phyloP scores from a whole-genome alignment of 352 stramenopile genomes.

The Peronospora tabacina region DNA sequence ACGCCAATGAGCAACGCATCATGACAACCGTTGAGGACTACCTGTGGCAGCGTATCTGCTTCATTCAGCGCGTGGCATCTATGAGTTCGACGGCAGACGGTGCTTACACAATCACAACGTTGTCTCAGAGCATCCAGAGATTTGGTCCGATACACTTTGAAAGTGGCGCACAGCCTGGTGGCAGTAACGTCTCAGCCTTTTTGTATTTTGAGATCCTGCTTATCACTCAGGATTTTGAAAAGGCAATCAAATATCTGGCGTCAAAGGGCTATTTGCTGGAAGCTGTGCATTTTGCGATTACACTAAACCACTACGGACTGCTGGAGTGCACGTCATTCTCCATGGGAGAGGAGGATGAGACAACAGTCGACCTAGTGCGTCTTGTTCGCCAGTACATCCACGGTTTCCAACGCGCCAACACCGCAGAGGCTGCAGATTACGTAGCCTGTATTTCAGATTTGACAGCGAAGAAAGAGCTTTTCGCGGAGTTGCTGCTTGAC shows the following conservation, averaged over 20 bases:
- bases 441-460: conserved; percentile 61
- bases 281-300: conserved; percentile 72
- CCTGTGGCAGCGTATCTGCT: conserved; percentile 78
- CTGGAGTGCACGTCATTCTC: conserved; percentile 50
- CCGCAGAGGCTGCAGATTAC: conserved; percentile 74
- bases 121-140: conserved; percentile 68
- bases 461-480: conserved; percentile 56
- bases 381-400: conserved; percentile 83
- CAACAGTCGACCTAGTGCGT: conserved; percentile 53
- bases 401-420: conserved; percentile 69
- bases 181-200: conserved; percentile 46
- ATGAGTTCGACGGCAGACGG: conserved; percentile 39
- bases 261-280: conserved; percentile 71
- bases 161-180: conserved; percentile 29
- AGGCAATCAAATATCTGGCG: conserved; percentile 72
- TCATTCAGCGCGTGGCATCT: conserved; percentile 46
- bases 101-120: conserved; percentile 49
- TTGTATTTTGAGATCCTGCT: conserved; percentile 79
- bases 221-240: conserved; percentile 72
- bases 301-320: conserved; percentile 73
- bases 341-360: conserved; percentile 55
- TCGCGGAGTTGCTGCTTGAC: conserved; percentile 69
- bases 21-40: conserved; percentile 82
- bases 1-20: conserved; percentile 65
- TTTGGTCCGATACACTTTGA: conserved; percentile 73